phyloP scores from a whole-genome alignment of 1,284 basidiomycete species.

The Malassezia globosa region DNA sequence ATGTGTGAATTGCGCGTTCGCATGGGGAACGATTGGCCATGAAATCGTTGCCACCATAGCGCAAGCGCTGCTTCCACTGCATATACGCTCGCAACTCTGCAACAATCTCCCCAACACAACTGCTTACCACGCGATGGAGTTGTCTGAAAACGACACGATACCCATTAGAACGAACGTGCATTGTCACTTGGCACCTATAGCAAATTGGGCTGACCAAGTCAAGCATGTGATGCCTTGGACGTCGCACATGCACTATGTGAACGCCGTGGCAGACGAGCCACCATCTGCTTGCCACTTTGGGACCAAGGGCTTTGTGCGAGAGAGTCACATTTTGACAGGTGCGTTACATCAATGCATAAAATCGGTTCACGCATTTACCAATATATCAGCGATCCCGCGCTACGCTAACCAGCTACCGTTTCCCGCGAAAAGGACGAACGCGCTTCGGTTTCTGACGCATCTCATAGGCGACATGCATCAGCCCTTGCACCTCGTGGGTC shows the following conservation, averaged over 20 bases:
- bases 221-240: conserved; percentile 43
- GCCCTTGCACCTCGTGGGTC: conserved; percentile 75
- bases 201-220: conserved; percentile 62
- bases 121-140: too few species aligned
- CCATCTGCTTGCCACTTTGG: conserved; percentile 65
- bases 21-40: conserved; percentile 56
- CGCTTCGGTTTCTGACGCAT: conserved; percentile 77
- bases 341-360: too few species aligned
- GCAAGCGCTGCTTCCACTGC: conserved; percentile 72
- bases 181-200: conserved; percentile 53
- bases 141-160: too few species aligned
- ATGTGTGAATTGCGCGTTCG: conserved; percentile 10
- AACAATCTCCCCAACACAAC: too few species aligned
- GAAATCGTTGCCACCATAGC: conserved; percentile 86
- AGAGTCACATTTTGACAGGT: conserved; percentile 26
- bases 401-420: too few species aligned
- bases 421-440: too few species aligned
- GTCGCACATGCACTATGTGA: conserved; percentile 62
- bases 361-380: too few species aligned
- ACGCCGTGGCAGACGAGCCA: conserved; percentile 64
- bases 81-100: conserved; percentile 61
- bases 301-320: conserved; percentile 59
- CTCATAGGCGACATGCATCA: conserved; percentile 82
- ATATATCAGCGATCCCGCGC: too few species aligned
- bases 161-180: background rate